Conservation (phyloP, 2,329 filamentous ascomycete genomes). For the Verticillium tricorpus region DNA sequence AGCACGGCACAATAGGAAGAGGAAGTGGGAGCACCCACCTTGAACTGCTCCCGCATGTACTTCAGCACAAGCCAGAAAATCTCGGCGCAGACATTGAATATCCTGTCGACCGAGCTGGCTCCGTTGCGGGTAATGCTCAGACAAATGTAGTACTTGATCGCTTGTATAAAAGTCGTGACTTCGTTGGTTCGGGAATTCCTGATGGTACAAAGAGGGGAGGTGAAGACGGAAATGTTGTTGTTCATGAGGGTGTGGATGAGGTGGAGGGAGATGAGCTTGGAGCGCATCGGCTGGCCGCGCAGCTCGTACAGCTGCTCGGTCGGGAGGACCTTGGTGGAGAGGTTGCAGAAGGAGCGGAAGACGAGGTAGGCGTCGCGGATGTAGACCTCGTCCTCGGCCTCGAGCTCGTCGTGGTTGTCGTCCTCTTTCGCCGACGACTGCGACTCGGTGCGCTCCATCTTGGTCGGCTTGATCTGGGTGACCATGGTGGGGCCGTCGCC, state of each 20-base stretch:
- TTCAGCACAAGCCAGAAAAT: slow-evolving; percentile 98
- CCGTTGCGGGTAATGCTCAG: slow-evolving; percentile 93
- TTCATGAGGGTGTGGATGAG: slow-evolving; percentile 93
- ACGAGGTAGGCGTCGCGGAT: slow-evolving; percentile 96
- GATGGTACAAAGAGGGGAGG: slow-evolving; percentile 87
- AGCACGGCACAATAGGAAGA: neutral
- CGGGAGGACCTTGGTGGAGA: slow-evolving; percentile 86
- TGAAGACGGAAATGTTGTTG: slow-evolving; percentile 88
- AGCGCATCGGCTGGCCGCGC: slow-evolving; percentile 93
- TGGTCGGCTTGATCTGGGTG: slow-evolving; percentile 50
- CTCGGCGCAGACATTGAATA: slow-evolving; percentile 94
- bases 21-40: slow-evolving; percentile 47
- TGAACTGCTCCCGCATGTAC: slow-evolving; percentile 87
- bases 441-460: slow-evolving; percentile 41
- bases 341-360: slow-evolving; percentile 94
- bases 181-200: slow-evolving; percentile 85
- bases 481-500: slow-evolving; percentile 66
- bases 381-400: slow-evolving; percentile 88
- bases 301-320: slow-evolving; percentile 90
- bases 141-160: slow-evolving; percentile 94
- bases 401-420: slow-evolving; percentile 56
- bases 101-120: slow-evolving; percentile 82
- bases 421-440: slow-evolving; percentile 43
- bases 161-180: slow-evolving; percentile 86
- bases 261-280: slow-evolving; percentile 91